phyloP scores from a whole-genome alignment of 2,329 filamentous ascomycete genomes.

The Penicillium sp. region DNA sequence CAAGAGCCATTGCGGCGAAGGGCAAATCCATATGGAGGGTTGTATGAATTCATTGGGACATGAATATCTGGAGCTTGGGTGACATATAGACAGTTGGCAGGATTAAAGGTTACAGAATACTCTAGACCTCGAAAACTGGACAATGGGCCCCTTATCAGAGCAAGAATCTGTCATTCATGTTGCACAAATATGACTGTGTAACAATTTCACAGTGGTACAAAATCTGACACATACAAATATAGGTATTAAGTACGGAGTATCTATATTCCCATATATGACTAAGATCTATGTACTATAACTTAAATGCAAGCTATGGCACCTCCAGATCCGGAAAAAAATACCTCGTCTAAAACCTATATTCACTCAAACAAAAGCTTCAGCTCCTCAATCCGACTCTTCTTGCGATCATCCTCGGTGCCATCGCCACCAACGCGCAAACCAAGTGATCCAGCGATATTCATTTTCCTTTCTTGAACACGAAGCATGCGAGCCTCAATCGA shows the following conservation, averaged over 20 bases:
- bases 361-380: slow-evolving; percentile 75
- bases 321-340: background rate
- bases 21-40: background rate
- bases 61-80: background rate
- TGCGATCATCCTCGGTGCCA: slow-evolving; percentile 85
- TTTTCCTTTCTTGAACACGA: slow-evolving; percentile 89
- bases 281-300: background rate
- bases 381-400: slow-evolving; percentile 83
- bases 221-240: background rate
- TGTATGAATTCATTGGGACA: background rate
- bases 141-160: too few species aligned
- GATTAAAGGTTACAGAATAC: background rate
- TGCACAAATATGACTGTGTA: background rate
- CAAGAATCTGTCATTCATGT: background rate
- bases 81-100: too few species aligned
- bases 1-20: slow-evolving; percentile 6
- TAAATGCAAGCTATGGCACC: background rate
- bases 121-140: background rate
- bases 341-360: background rate
- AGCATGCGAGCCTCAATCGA: slow-evolving; percentile 97
- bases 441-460: slow-evolving; percentile 76
- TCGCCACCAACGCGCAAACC: slow-evolving; percentile 96
- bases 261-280: background rate
- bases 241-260: background rate
- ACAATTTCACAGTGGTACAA: background rate